These are phyloP conservation scores for Backusella sp. DNA, from an alignment of 192 early-diverging fungal species.

Conservation along the genomic window DNA sequence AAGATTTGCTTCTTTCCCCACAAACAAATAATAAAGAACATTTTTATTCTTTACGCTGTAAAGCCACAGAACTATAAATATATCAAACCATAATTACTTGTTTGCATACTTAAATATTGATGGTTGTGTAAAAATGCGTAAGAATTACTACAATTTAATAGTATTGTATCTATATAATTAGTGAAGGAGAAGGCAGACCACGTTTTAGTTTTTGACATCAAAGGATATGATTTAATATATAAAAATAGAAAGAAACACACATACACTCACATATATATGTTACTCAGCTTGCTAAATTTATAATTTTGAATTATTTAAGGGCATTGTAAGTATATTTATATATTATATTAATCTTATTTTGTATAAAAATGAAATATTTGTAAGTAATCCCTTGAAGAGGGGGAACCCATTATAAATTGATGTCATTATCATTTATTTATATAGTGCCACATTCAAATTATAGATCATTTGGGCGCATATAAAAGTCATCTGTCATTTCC, in stretches of 20 bases:
- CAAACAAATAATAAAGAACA: background rate
- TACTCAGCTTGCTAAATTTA: background rate
- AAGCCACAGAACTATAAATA: background rate
- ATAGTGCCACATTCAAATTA: background rate
- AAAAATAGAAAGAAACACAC: background rate
- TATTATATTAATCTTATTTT: slow-evolving; percentile 4
- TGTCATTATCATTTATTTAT: background rate
- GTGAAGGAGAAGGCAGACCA: background rate
- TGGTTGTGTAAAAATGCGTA: background rate
- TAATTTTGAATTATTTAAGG: background rate
- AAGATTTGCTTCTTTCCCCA: background rate
- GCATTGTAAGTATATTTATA: background rate
- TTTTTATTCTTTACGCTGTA: background rate
- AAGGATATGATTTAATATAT: background rate
- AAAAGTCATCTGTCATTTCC: background rate
- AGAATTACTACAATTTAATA: background rate
- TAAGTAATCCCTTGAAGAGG: background rate
- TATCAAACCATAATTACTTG: background rate
- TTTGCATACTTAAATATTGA: background rate
- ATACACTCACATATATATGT: background rate
- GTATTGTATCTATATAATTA: background rate
- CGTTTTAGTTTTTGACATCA: background rate
- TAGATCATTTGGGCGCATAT: background rate
- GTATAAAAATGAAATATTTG: background rate
- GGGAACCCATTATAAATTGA: background rate